Evolutionary conservation across 2,329 filamentous ascomycete species (phyloP).

Genomic region (Xylariales sp.): DNA sequence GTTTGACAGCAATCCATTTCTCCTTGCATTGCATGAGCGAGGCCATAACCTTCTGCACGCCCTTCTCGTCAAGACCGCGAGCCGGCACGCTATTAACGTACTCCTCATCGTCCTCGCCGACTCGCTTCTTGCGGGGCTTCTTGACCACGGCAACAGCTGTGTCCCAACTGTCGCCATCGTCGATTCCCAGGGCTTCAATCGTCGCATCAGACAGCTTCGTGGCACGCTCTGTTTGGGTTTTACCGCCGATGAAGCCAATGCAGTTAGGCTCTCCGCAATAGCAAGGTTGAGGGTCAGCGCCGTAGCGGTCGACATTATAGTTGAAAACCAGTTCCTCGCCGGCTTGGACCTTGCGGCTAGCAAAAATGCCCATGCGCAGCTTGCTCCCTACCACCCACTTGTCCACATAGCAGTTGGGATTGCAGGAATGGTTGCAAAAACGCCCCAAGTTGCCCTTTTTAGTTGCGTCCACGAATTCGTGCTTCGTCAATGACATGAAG

Average conservation of each 20-base stretch:
- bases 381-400: conserved; percentile 99
- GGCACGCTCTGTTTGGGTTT: conserved; percentile 92
- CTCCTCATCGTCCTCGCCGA: conserved; percentile 86
- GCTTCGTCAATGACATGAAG: conserved; percentile 97
- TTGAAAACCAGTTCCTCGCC: conserved; percentile 98
- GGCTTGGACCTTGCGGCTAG: conserved; percentile 73
- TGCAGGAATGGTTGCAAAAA: conserved; percentile 99
- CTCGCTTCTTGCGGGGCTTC: conserved; percentile 89
- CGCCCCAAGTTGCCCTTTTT: conserved; percentile 93
- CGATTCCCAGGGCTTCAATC: conserved; percentile 93
- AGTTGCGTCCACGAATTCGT: conserved; percentile 95
- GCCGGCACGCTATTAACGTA: conserved; percentile 72
- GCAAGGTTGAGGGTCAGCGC: conserved; percentile 92
- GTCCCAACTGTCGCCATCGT: conserved; percentile 89
- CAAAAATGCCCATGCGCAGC: conserved; percentile 98
- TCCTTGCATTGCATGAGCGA: conserved; percentile 97
- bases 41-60: conserved; percentile 44
- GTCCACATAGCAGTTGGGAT: conserved; percentile 97
- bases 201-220: conserved; percentile 86
- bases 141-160: conserved; percentile 68
- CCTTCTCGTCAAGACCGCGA: conserved; percentile 27
- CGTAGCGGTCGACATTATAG: conserved; percentile 98
- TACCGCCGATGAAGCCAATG: conserved; percentile 93
- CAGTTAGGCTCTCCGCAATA: conserved; percentile 95
- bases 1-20: conserved; percentile 97